Base-by-base conservation (phyloP, 768 basidiomycete genomes). In the Termitomyces bulborhizus region DNA sequence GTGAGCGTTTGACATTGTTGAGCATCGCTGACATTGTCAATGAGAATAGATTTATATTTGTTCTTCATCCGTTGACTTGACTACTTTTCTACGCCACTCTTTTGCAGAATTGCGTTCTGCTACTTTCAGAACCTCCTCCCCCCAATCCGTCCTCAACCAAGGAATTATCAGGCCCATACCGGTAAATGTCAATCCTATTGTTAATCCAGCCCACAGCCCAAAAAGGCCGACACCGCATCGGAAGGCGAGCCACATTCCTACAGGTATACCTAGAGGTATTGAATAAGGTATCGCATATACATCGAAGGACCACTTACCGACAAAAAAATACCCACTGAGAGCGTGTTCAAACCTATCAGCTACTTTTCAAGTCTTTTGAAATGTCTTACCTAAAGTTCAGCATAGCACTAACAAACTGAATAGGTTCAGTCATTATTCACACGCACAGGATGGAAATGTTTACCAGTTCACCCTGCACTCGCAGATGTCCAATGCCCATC, bases 401-500 rank as follows among this genome's bases (percentile, higher is more conserved):
- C 12, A 93, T 41, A 0, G 92, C 91, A 5, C 90, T 89, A 0
- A 78, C 74, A 57, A 83, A 76, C 79, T 91, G 42, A 60, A 4
- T 42, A 31, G 18, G 45, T 29, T 40, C 21, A n/a, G 0, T 46
- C 32, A 26, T 21, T 3, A 34, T 51, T 37, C 43, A 34, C 29
- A 27, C 15, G 24, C 21, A 6, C 32, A 46, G 29, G 54, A 59
- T 32, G 56, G 37, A 16, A 21, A n/a, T 43, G 11, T 56, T 61
- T 65, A 76, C 85, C 70, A 88, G 89, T 68, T 86, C 87, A 21
- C 94, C 94, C 31, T 82, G 73, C 0, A 93, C 88, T 39, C 96
- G 79, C 52, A 98, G 76, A 57, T 95, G 81, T 2, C 93, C 93
- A 7, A 76, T 79, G 0, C 82, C 76, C 8, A 93, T 80, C 0